A percentile compares a stretch with the other conserved stretches of the same genome.
phyloP scores from a whole-genome alignment of 257 asterid genomes.

The Dorcoceras hygrometricum region DNA sequence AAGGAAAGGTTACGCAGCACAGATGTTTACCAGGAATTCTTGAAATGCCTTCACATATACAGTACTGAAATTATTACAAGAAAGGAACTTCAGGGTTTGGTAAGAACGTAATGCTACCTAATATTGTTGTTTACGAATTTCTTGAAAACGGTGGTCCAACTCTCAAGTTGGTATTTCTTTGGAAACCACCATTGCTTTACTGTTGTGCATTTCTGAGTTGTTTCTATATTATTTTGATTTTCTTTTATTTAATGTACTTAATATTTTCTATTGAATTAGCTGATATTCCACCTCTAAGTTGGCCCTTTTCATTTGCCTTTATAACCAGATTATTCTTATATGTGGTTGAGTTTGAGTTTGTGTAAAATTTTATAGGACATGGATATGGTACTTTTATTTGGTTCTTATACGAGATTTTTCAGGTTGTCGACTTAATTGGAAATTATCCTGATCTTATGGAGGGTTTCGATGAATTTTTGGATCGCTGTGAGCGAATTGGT shows the following conservation, averaged over 20 bases:
- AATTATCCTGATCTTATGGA: constrained; percentile 92
- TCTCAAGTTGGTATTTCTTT: constrained; percentile 12
- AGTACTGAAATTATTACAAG: constrained; percentile 91
- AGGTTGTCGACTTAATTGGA: constrained; percentile 88
- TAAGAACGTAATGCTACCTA: constrained; percentile 33
- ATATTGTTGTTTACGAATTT: constrained; percentile 15
- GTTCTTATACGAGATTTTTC: constrained; percentile 26
- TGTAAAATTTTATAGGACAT: constrained; percentile 10
- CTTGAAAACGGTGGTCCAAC: background rate
- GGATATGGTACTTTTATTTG: constrained; percentile 9
- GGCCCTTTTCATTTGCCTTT: constrained; percentile 11
- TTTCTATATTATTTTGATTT: constrained; percentile 14
- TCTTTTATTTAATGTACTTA: constrained; percentile 17
- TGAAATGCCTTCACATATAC: constrained; percentile 93
- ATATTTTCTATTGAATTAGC: constrained; percentile 18
- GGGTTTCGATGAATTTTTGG: constrained; percentile 79
- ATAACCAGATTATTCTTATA: constrained; percentile 8
- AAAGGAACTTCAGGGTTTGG: constrained; percentile 83
- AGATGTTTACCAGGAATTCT: constrained; percentile 90
- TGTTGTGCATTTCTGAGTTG: constrained; percentile 3
- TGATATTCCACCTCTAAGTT: constrained; percentile 8
- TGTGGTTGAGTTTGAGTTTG: background rate
- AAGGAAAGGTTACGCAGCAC: constrained; percentile 78
- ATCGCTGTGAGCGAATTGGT: constrained; percentile 89
- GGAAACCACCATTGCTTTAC: background rate